phyloP scores from a whole-genome alignment of 2,329 filamentous ascomycete genomes.

The Trichoderma harzianum region DNA sequence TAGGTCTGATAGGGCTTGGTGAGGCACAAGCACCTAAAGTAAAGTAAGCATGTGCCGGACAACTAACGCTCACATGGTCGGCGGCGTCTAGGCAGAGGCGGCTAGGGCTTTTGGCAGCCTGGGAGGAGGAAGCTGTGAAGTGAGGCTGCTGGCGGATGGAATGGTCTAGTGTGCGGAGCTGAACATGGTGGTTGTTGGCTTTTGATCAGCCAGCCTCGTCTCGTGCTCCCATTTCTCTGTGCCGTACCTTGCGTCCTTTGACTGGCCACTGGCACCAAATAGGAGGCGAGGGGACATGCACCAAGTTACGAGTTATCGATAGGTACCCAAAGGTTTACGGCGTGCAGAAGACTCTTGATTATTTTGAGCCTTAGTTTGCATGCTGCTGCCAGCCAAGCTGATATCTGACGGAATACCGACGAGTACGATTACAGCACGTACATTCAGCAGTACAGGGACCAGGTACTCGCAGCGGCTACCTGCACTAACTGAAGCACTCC shows the following conservation, averaged over 20 bases:
- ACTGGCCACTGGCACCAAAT: background rate
- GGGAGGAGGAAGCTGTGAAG: background rate
- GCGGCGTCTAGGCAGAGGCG: background rate
- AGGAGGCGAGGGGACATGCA: background rate
- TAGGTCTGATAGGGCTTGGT: slow-evolving; percentile 18
- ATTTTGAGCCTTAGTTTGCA: background rate
- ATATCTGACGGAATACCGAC: background rate
- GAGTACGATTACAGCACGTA: background rate
- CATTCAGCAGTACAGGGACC: background rate
- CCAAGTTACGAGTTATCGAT: background rate
- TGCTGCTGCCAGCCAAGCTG: background rate
- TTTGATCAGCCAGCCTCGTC: background rate
- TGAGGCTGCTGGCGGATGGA: background rate
- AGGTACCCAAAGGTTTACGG: background rate
- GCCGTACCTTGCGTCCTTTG: background rate
- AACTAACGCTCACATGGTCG: slow-evolving; percentile 5
- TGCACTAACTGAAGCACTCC: background rate
- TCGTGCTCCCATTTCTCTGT: slow-evolving; percentile 2
- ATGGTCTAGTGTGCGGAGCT: background rate
- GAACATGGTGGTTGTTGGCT: background rate
- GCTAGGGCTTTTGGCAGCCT: background rate
- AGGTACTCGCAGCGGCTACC: background rate
- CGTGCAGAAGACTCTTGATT: background rate
- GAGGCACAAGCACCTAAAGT: background rate
- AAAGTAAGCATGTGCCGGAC: slow-evolving; percentile 5